phyloP scores from a whole-genome alignment of 495 filamentous ascomycete species.

The Astrothelium macrocarpum region DNA sequence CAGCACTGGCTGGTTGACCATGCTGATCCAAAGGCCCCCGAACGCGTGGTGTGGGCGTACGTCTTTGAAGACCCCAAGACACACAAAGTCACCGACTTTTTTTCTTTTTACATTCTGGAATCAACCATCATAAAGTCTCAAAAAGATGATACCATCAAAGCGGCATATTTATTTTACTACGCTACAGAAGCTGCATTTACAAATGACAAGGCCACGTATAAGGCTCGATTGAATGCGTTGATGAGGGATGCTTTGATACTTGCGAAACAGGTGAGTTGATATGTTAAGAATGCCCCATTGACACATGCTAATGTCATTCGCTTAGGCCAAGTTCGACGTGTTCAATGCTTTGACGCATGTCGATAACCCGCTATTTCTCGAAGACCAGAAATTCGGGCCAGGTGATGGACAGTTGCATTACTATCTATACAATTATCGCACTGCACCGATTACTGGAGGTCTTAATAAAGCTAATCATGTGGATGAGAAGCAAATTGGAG shows the following conservation, averaged over 20 bases:
- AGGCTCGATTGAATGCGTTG: slow-evolving; percentile 57
- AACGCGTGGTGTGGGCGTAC: slow-evolving; percentile 84
- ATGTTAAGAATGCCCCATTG: neutral
- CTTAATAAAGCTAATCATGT: slow-evolving; percentile 66
- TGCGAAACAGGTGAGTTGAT: slow-evolving; percentile 56
- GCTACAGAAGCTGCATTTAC: slow-evolving; percentile 73
- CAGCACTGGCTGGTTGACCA: slow-evolving; percentile 74
- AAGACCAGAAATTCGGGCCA: slow-evolving; percentile 83
- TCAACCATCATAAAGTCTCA: slow-evolving; percentile 74
- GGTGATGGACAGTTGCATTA: slow-evolving; percentile 92
- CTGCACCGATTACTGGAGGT: slow-evolving; percentile 69
- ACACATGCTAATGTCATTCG: neutral
- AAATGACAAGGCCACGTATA: slow-evolving; percentile 30
- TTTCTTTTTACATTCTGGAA: slow-evolving; percentile 93
- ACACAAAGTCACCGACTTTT: slow-evolving; percentile 86
- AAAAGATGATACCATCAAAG: slow-evolving; percentile 67
- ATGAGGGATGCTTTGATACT: slow-evolving; percentile 80
- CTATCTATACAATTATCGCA: slow-evolving; percentile 94
- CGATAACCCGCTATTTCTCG: slow-evolving; percentile 87
- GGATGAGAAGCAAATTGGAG: slow-evolving; percentile 66
- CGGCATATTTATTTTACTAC: slow-evolving; percentile 95
- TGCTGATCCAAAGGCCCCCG: slow-evolving; percentile 44
- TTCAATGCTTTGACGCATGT: slow-evolving; percentile 91
- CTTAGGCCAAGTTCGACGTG: slow-evolving; percentile 76
- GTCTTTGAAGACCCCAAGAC: slow-evolving; percentile 70